Percentiles rank a stretch among this genome's conserved stretches.
Evolutionary conservation across 768 basidiomycete species (phyloP).

Genomic region (Trametes meyenii): DNA sequence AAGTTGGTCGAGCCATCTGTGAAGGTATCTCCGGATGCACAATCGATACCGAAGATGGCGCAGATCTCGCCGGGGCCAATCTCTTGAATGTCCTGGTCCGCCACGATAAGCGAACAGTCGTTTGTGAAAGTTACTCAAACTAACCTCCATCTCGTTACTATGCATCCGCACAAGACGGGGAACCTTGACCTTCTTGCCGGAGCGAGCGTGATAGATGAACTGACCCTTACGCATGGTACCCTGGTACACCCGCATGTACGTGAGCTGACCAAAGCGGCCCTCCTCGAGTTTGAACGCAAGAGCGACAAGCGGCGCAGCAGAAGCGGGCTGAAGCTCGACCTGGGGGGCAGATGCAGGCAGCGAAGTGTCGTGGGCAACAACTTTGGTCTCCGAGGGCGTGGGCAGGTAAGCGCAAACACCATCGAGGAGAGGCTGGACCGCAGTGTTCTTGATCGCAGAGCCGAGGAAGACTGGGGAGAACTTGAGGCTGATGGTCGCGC

Average conservation of each 20-base stretch:
- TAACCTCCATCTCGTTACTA: conserved; percentile 97
- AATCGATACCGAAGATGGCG: conserved; percentile 98
- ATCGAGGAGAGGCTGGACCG: conserved; percentile 90
- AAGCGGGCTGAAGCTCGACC: conserved; percentile 79
- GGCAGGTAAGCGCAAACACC: conserved; percentile 96
- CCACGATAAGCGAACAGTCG: not conserved
- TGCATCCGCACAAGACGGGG: conserved; percentile 97
- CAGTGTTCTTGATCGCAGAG: conserved; percentile 97
- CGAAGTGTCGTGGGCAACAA: conserved; percentile 83
- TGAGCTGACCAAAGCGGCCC: conserved; percentile 94
- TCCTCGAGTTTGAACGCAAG: conserved; percentile 99
- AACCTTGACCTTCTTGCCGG: conserved; percentile 97
- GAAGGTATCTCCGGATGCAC: conserved; percentile 97
- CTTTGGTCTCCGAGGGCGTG: conserved; percentile 77
- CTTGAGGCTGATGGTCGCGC: conserved; percentile 83
- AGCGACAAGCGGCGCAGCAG: conserved; percentile 85
- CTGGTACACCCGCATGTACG: conserved; percentile 98
- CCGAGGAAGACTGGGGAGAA: conserved; percentile 98
- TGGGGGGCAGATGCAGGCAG: conserved; percentile 64
- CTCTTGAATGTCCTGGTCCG: conserved; percentile 77
- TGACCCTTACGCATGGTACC: conserved; percentile 86
- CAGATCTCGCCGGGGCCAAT: conserved; percentile 99
- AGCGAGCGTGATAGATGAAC: conserved; percentile 88
- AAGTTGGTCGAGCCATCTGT: conserved; percentile 88
- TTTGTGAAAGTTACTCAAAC: conserved; percentile 18